Conservation (phyloP, 1,284 basidiomycete species). For the Tilletia indica region DNA sequence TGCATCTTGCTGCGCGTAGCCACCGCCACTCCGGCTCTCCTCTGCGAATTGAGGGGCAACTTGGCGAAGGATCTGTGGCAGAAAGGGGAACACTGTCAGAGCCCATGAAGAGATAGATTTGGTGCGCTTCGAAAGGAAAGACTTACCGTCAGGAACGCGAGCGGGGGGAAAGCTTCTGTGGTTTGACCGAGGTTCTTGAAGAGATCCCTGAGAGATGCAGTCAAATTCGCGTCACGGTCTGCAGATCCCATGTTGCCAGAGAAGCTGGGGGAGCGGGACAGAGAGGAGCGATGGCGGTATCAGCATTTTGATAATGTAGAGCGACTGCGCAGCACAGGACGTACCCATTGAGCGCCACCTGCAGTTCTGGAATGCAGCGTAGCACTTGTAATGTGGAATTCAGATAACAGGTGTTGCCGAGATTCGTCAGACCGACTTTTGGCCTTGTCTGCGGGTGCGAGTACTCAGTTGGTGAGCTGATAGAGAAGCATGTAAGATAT, state of each 20-base stretch:
- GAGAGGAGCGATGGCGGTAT: constrained; percentile 61
- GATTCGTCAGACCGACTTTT: constrained; percentile 46
- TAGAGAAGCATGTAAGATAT: constrained; percentile 55
- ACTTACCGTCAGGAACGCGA: constrained; percentile 64
- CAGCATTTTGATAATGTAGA: constrained; percentile 14
- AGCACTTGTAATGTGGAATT: constrained; percentile 91
- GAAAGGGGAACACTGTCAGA: background rate
- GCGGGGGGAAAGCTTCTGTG: constrained; percentile 74
- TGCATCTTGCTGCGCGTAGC: constrained; percentile 89
- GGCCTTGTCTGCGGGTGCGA: background rate
- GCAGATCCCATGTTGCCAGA: constrained; percentile 34
- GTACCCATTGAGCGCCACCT: constrained; percentile 54
- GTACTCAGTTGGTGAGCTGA: no score
- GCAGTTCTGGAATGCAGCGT: constrained; percentile 83
- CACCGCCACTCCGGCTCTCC: constrained; percentile 61
- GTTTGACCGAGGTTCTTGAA: constrained; percentile 73
- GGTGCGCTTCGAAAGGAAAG: no score
- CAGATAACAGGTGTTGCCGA: constrained; percentile 91
- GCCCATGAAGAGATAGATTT: background rate
- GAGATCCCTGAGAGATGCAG: constrained; percentile 68
- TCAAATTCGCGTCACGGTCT: constrained; percentile 57
- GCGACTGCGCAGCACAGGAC: background rate
- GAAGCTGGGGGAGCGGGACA: constrained; percentile 20
- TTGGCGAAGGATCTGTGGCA: constrained; percentile 64
- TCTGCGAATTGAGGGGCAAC: constrained; percentile 92